Conservation (phyloP, 1,284 basidiomycete genomes). For the Cryptococcus floricola region DNA sequence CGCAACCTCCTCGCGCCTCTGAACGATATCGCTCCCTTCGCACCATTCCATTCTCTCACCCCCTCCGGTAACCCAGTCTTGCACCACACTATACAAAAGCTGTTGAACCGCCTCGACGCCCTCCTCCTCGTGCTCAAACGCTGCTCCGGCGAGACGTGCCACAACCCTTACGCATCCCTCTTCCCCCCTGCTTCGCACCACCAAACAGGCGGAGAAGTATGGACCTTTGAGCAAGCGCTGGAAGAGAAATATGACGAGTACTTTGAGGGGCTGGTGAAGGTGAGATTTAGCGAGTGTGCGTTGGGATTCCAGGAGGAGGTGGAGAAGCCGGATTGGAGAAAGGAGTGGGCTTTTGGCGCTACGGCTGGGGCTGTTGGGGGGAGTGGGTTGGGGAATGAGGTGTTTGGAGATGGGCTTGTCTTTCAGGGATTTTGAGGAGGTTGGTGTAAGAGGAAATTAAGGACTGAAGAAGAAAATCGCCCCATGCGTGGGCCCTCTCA, state of each 20-base stretch:
- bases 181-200: slow-evolving; percentile 17
- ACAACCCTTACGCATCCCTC: slow-evolving; percentile 26
- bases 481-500: no score
- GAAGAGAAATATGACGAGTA: slow-evolving; percentile 23
- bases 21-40: slow-evolving; percentile 19
- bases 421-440: neutral
- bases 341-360: slow-evolving; percentile 5
- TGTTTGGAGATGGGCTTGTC: neutral
- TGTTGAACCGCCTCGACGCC: slow-evolving; percentile 33
- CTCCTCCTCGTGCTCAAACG: slow-evolving; percentile 40
- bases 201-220: slow-evolving; percentile 10
- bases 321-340: slow-evolving; percentile 27
- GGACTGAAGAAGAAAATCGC: neutral
- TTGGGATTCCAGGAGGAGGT: slow-evolving; percentile 24
- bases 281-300: slow-evolving; percentile 25
- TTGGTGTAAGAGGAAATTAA: neutral
- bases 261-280: slow-evolving; percentile 31
- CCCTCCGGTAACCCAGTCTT: neutral
- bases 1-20: slow-evolving; percentile 26
- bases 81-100: slow-evolving; percentile 2
- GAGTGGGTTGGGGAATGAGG: neutral
- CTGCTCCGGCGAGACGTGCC: slow-evolving; percentile 32
- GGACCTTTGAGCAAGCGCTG: slow-evolving; percentile 18
- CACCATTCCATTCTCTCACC: slow-evolving; percentile 5
- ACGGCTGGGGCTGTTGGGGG: neutral